A percentile compares a stretch with the other conserved stretches of the same genome.
phyloP scores from a whole-genome alignment of 768 basidiomycete species.

The Kondoa subrosea region DNA sequence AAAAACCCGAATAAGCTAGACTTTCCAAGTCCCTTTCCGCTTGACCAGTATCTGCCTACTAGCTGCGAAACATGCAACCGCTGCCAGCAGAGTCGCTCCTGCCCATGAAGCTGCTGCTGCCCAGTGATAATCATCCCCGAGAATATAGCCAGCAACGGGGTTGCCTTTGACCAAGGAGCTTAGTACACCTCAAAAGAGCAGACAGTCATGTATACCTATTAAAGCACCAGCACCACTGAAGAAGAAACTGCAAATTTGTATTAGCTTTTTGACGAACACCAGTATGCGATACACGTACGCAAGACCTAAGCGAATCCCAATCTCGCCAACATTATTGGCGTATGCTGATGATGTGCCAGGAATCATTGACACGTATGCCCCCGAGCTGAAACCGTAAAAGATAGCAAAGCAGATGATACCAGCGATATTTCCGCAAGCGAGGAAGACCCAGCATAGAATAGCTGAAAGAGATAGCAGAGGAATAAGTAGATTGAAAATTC shows the following conservation, averaged over 20 bases:
- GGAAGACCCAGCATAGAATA: background rate
- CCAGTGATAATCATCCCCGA: background rate
- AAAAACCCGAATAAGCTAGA: too few relatives aligned
- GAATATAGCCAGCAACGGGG: background rate
- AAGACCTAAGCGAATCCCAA: background rate
- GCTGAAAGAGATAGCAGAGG: background rate
- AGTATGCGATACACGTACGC: background rate
- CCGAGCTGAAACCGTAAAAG: background rate
- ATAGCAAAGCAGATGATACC: background rate
- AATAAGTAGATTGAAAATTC: background rate
- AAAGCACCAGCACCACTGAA: background rate
- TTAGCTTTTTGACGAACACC: background rate
- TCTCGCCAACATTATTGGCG: background rate
- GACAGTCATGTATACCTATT: background rate
- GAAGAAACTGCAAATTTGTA: background rate
- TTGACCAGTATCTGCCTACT: background rate
- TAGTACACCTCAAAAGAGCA: background rate
- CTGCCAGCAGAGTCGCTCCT: background rate
- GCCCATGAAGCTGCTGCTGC: background rate
- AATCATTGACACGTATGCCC: background rate
- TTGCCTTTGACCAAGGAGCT: background rate
- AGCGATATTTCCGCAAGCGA: background rate
- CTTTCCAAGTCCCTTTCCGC: background rate
- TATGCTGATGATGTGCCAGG: background rate
- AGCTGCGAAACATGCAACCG: background rate